A percentile compares a stretch with the other conserved stretches of the same genome.
Conservation (phyloP, 2,329 filamentous ascomycete genomes). For the Emmonsia crescens region DNA sequence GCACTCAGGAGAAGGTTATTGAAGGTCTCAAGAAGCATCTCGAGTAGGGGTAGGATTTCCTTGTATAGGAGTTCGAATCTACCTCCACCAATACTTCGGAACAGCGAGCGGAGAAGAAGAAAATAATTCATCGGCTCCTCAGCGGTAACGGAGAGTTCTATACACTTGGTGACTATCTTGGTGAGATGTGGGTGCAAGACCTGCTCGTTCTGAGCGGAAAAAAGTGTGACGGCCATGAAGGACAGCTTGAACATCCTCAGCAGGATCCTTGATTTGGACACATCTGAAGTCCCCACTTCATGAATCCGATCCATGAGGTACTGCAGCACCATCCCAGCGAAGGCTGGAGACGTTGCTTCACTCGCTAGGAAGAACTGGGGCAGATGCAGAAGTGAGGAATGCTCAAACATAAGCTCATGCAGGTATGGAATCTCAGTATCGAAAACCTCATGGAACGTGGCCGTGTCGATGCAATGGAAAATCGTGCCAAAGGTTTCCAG, state of each 20-base stretch:
- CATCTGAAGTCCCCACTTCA: slow-evolving; percentile 83
- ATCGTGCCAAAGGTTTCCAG: slow-evolving; percentile 96
- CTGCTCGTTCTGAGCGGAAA: slow-evolving; percentile 88
- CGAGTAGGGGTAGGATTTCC: slow-evolving; percentile 86
- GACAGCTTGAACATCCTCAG: slow-evolving; percentile 93
- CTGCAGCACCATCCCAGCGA: slow-evolving; percentile 94
- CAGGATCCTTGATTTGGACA: slow-evolving; percentile 85
- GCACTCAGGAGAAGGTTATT: slow-evolving; percentile 90
- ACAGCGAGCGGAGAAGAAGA: slow-evolving; percentile 78
- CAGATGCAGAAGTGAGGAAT: slow-evolving; percentile 84
- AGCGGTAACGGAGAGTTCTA: slow-evolving; percentile 87
- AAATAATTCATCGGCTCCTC: slow-evolving; percentile 99
- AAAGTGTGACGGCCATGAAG: slow-evolving; percentile 98
- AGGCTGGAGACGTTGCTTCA: slow-evolving; percentile 92
- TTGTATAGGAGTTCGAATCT: slow-evolving; percentile 98
- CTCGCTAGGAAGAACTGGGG: slow-evolving; percentile 98
- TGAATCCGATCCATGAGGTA: slow-evolving; percentile 96
- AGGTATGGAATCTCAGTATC: slow-evolving; percentile 93
- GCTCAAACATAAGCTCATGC: slow-evolving; percentile 96
- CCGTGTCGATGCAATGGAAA: slow-evolving; percentile 96
- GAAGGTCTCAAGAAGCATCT: slow-evolving; percentile 95
- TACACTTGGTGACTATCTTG: slow-evolving; percentile 94
- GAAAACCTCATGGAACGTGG: slow-evolving; percentile 97
- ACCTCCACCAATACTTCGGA: slow-evolving; percentile 91
- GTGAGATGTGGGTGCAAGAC: slow-evolving; percentile 92